phyloP scores from a whole-genome alignment of 2,329 filamentous ascomycete genomes.

The Cyclaneusma minus region DNA sequence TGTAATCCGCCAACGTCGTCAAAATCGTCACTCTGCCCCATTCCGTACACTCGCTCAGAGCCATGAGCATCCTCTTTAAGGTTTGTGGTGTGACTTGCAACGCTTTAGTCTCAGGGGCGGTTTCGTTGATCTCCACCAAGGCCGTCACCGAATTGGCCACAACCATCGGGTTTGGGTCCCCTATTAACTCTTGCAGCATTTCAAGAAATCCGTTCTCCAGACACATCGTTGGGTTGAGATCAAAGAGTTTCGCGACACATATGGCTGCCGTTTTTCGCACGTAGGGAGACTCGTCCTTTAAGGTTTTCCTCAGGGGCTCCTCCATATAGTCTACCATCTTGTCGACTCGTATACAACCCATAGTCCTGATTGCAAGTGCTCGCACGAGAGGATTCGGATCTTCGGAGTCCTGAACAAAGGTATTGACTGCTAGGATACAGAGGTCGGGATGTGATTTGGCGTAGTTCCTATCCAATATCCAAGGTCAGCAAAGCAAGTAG shows the following conservation, averaged over 20 bases:
- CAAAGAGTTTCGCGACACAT: constrained; percentile 94
- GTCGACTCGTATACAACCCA: constrained; percentile 96
- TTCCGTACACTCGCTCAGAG: constrained; percentile 94
- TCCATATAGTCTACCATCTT: constrained; percentile 99
- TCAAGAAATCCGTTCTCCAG: constrained; percentile 95
- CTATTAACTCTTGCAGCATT: constrained; percentile 85
- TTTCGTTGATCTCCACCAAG: constrained; percentile 78
- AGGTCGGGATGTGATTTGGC: constrained; percentile 97
- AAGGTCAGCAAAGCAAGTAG: constrained; percentile 9
- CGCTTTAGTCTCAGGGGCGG: constrained; percentile 79
- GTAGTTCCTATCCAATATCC: constrained; percentile 76
- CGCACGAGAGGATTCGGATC: constrained; percentile 93
- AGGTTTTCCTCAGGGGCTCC: constrained; percentile 85
- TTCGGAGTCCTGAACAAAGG: constrained; percentile 97
- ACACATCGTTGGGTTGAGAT: constrained; percentile 82
- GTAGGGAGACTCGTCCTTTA: constrained; percentile 94
- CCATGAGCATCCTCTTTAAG: constrained; percentile 91
- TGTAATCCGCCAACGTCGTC: constrained; percentile 78
- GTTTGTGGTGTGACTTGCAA: constrained; percentile 68
- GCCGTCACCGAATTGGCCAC: constrained; percentile 95
- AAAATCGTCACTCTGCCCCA: constrained; percentile 95
- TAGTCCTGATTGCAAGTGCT: constrained; percentile 89
- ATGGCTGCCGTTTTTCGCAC: constrained; percentile 96
- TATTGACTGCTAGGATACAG: constrained; percentile 97
- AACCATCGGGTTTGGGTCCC: constrained; percentile 97